Evolutionary conservation across 1,139 yeast species (phyloP), one percentile per base, ranked within the genome.

Genomic region (Zygosaccharomyces pseudobailii): DNA sequence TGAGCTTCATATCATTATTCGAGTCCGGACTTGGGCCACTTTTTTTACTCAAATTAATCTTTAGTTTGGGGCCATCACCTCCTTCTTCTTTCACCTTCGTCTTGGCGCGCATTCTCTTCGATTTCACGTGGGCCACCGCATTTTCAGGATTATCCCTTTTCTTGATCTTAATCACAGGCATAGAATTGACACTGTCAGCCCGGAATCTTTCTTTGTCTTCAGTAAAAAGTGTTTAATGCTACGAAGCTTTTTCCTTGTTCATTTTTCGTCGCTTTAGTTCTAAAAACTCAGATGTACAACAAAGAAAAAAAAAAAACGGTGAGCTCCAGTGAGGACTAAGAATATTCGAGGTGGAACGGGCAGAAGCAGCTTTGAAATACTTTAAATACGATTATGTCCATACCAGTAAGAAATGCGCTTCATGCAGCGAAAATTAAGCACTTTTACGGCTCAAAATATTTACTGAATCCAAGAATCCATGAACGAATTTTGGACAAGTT

Each of bases 371-470:
- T 13, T 8, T 24, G 17, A 36, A 24, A 20, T 10, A 24, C 20
- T 30, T 9, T 24, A 31, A 8, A 23, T 19, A 32, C 30, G 6
- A 36, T 20, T n/a, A 52, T 51, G 55, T 31, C 50, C 10, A 30
- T 52, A 27, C 51, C 53, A 13, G 36, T 52, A n/a, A 49, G 45
- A 33, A 33, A 36, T 24, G 32, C 41, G 5, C 37, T 51, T 19
- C 44, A 47, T 8, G 39, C 58, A 4, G 24, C 48, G 21, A 44
- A 52, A 22, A 49, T 59, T 10, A 59, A 55, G 33, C 50, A 49
- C 23, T 55, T 47, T 34, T 62, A 63, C 44, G 56, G 59, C 2
- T 59, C 52, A 36, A 54, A 73, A 55, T 66, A 80, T 23, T 49
- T 81, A 19, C 36, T 55, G 32, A 53, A 57, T 39, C 61, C 61